Percentiles rank a stretch among this genome's conserved stretches.
Conservation (phyloP, 2,329 filamentous ascomycete species). For the Cladosporium halotolerans region DNA sequence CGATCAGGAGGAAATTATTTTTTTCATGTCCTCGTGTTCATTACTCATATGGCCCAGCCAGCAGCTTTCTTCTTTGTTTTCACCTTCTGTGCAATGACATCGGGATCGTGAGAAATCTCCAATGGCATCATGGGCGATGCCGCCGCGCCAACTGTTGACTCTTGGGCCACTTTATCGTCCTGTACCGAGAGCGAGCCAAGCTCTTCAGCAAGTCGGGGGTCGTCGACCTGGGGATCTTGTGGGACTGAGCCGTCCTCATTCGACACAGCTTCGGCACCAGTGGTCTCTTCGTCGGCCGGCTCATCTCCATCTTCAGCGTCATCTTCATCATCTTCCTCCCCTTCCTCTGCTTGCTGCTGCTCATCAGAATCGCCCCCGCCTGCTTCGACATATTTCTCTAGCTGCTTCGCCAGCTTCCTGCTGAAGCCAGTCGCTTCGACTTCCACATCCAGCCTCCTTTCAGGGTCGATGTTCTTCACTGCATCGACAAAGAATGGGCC, state of each 20-base stretch:
- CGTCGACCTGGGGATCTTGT: slow-evolving; percentile 16
- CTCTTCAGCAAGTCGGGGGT: slow-evolving; percentile 21
- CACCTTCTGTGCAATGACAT: slow-evolving; percentile 25
- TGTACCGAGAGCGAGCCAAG: slow-evolving; percentile 18
- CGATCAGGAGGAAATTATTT: not conserved
- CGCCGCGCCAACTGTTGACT: slow-evolving; percentile 18
- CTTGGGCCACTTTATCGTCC: slow-evolving; percentile 16
- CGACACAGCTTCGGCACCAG: slow-evolving; percentile 12
- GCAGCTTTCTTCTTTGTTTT: slow-evolving; percentile 32
- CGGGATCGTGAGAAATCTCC: slow-evolving; percentile 25
- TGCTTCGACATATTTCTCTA: slow-evolving; percentile 74
- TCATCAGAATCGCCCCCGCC: slow-evolving; percentile 46
- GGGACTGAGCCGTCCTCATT: slow-evolving; percentile 10
- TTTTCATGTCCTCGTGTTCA: slow-evolving; percentile 6
- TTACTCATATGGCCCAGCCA: slow-evolving; percentile 31
- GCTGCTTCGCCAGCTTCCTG: slow-evolving; percentile 91
- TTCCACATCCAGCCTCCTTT: slow-evolving; percentile 72
- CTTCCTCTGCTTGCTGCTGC: slow-evolving; percentile 26
- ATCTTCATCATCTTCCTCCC: slow-evolving; percentile 34
- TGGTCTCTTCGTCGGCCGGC: slow-evolving; percentile 12
- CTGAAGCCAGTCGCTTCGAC: slow-evolving; percentile 93
- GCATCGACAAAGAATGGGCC: slow-evolving; percentile 84
- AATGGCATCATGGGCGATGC: slow-evolving; percentile 21
- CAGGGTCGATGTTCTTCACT: slow-evolving; percentile 63
- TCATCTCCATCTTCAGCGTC: slow-evolving; percentile 35